These are phyloP conservation scores for Geranium brycei DNA, from an alignment of 345 rosid species.

Conservation along the genomic window DNA sequence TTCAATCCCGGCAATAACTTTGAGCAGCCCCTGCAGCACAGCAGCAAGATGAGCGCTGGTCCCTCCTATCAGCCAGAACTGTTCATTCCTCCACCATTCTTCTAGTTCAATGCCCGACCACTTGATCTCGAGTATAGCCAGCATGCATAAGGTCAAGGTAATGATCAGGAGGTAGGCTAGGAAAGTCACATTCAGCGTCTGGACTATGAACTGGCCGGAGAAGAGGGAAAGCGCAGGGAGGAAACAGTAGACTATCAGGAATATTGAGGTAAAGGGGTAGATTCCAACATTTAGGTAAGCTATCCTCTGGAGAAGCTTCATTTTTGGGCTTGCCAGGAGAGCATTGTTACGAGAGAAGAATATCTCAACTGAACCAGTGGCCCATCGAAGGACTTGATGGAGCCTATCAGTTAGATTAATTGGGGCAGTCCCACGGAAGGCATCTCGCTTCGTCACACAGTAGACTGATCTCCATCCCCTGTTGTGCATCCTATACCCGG, in stretches of 20 bases:
- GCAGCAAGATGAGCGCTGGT: slow-evolving; percentile 18
- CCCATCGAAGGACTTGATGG: slow-evolving; percentile 24
- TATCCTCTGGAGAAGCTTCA: slow-evolving; percentile 22
- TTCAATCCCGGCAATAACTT: slow-evolving; percentile 15
- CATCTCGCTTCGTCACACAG: slow-evolving; percentile 16
- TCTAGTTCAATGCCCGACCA: slow-evolving; percentile 20
- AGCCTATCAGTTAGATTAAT: slow-evolving; percentile 17
- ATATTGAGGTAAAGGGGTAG: slow-evolving; percentile 21
- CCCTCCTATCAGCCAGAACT: slow-evolving; percentile 19
- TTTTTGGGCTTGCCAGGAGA: slow-evolving; percentile 13
- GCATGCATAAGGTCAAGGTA: slow-evolving; percentile 16
- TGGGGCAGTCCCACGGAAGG: slow-evolving; percentile 20
- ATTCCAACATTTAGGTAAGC: slow-evolving; percentile 19
- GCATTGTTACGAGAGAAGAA: slow-evolving; percentile 23
- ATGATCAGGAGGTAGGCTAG: slow-evolving; percentile 17
- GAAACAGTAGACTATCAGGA: slow-evolving; percentile 20
- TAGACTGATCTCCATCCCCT: slow-evolving; percentile 21
- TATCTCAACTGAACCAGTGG: slow-evolving; percentile 22
- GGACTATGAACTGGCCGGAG: slow-evolving; percentile 19
- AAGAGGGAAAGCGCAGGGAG: slow-evolving; percentile 19
- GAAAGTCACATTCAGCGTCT: slow-evolving; percentile 12
- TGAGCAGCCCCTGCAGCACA: slow-evolving; percentile 13
- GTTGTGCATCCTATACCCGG: slow-evolving; percentile 25
- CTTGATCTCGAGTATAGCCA: slow-evolving; percentile 21
- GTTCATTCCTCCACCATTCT: slow-evolving; percentile 23